Evolutionary conservation across 305 asterid species (phyloP).

Genomic region (Striga hermonthica): DNA sequence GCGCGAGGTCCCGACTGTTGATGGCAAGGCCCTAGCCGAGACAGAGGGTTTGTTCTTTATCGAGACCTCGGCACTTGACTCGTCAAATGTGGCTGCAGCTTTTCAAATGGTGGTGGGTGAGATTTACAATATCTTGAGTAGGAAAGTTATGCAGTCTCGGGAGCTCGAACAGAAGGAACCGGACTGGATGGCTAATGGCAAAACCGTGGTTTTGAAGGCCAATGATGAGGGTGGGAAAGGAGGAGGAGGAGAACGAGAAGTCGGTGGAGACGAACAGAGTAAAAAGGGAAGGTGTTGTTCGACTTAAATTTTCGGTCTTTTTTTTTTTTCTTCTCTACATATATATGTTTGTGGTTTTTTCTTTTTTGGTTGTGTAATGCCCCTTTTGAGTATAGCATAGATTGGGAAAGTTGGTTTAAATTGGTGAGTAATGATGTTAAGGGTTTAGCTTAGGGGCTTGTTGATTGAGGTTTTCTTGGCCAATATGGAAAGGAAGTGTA

Average conservation of each 20-base stretch:
- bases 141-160: slow-evolving; percentile 49
- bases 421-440: too few species aligned
- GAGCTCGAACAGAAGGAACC: slow-evolving; percentile 33
- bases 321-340: too few species aligned
- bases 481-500: too few species aligned
- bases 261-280: neutral
- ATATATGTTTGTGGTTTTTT: too few species aligned
- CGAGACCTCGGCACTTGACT: slow-evolving; percentile 59
- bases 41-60: slow-evolving; percentile 54
- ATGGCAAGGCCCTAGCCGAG: slow-evolving; percentile 52
- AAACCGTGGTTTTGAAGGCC: slow-evolving; percentile 36
- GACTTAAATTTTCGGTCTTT: too few species aligned
- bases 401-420: too few species aligned
- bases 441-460: too few species aligned
- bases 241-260: slow-evolving; percentile 27
- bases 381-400: too few species aligned
- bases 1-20: slow-evolving; percentile 49
- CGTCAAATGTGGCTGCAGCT: slow-evolving; percentile 46
- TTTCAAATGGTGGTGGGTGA: slow-evolving; percentile 52
- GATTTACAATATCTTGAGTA: slow-evolving; percentile 46
- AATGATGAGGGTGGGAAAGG: slow-evolving; percentile 23
- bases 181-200: slow-evolving; percentile 31
- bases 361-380: too few species aligned
- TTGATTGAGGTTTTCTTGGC: too few species aligned
- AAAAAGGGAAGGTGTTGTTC: slow-evolving; percentile 38